Percentiles rank a stretch among this genome's conserved stretches.
These are phyloP conservation scores for Zopfochytrium polystomum DNA, from an alignment of 371 early-diverging fungal genomes.

Conservation along the genomic window DNA sequence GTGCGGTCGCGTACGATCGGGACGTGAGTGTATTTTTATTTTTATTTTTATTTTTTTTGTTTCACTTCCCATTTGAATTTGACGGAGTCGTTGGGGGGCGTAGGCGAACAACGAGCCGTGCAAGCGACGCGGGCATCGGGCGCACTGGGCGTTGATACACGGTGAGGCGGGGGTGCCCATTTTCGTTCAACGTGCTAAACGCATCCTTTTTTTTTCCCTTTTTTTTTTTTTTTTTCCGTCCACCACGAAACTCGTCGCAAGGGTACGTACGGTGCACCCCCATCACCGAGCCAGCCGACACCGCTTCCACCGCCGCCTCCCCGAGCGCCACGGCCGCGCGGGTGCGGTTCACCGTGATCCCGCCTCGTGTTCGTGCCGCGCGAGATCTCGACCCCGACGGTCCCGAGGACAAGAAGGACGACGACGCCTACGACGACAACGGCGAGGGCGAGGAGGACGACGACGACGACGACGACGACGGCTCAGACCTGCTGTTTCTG, in stretches of 20 bases:
- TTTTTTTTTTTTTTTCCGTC: background rate
- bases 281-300: background rate
- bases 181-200: background rate
- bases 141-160: slow-evolving; percentile 30
- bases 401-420: too few relatives aligned
- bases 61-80: background rate
- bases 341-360: background rate
- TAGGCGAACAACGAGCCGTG: slow-evolving; percentile 26
- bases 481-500: background rate
- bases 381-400: too few relatives aligned
- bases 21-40: too few relatives aligned
- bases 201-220: background rate
- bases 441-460: background rate
- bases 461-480: background rate
- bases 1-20: slow-evolving; percentile 26
- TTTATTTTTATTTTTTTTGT: background rate
- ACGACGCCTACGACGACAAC: too few relatives aligned
- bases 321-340: background rate
- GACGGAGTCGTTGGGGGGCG: background rate
- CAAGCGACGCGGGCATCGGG: slow-evolving; percentile 15
- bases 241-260: background rate
- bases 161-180: slow-evolving; percentile 1
- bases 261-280: background rate
- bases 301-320: background rate
- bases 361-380: too few relatives aligned